Base-by-base conservation (phyloP, 1,139 yeast genomes). In the Suzukiozyma palmioleophila region DNA sequence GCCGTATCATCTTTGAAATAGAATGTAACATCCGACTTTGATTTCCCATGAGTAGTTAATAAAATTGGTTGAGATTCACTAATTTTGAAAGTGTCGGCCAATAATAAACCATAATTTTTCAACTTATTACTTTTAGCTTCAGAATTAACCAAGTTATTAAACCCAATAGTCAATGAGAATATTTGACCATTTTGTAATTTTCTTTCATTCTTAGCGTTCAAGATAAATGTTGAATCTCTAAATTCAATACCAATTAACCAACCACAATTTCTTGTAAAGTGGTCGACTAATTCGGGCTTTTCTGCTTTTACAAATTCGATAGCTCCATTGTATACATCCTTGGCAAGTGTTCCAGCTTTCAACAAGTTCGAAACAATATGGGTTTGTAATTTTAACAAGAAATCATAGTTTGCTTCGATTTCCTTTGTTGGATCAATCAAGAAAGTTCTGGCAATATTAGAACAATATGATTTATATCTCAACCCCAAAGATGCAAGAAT, bases 221-320 rank as follows among this genome's bases (percentile, higher is more conserved):
- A 67, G 25, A 89, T 72, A 48, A 86, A 78, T 1, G 83, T 67
- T 0, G 92, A 76, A 58, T 90, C 97, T 60, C 96, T 77, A 56
- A 87, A 88, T 56, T 89, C 97, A 49, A 92, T 77, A 42, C 98
- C 98, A 47, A 86, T 82, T 43, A 88, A 72, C 78, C 95, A 87
- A 40, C 98, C 98, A 48, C 85, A 77, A 53, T 86, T 89, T 54
- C 86, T 87, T 41, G 89, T 75, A 53, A 89, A 84, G 53, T 79
- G 68, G 28, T 67, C 55, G 26, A 72, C 81, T 51, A 90, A 69
- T 9, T 80, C 86, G 1, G 95, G 86, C 42, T 70, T 75, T 30
- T 72, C 64, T 39, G 73, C 69, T 47, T 73, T 69, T 47, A 90
- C 75, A 49, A 63, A 83, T 13, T 73, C 79, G 15, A 79, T 46